A percentile compares a stretch with the other conserved stretches of the same genome.
Conservation (phyloP, 73 alveolate species). For the Paramecium sexaurelia region DNA sequence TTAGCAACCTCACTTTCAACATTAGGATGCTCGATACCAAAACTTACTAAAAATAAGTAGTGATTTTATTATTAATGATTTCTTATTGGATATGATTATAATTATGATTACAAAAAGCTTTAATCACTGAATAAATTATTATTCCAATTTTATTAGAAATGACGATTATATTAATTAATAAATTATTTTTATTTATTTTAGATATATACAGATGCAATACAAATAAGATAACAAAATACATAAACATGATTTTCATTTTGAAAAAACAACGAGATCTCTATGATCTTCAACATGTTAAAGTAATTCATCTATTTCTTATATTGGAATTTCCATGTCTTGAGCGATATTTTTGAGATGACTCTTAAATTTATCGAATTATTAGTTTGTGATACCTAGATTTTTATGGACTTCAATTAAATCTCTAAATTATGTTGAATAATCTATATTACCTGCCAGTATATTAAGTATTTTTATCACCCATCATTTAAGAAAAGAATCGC, state of each 20-base stretch:
- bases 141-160: neutral
- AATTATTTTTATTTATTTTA: neutral
- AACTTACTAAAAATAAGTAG: neutral
- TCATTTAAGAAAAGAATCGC: conserved; percentile 45
- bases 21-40: neutral
- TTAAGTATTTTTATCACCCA: conserved; percentile 56
- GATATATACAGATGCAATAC: neutral
- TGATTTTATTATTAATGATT: neutral
- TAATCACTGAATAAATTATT: neutral
- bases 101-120: neutral
- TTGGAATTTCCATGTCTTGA: neutral
- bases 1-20: neutral
- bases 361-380: conserved; percentile 39
- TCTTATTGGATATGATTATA: neutral
- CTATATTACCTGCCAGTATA: conserved; percentile 18
- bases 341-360: conserved; percentile 11
- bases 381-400: neutral
- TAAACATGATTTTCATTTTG: neutral
- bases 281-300: conserved; percentile 1
- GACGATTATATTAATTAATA: neutral
- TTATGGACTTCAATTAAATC: conserved; percentile 47
- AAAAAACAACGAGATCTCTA: neutral
- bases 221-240: neutral
- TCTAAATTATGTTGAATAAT: neutral
- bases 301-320: neutral